Percentiles rank a stretch among this genome's conserved stretches.
phyloP scores from a whole-genome alignment of 805 yeast genomes.

The Kockiozyma suomiensis region DNA sequence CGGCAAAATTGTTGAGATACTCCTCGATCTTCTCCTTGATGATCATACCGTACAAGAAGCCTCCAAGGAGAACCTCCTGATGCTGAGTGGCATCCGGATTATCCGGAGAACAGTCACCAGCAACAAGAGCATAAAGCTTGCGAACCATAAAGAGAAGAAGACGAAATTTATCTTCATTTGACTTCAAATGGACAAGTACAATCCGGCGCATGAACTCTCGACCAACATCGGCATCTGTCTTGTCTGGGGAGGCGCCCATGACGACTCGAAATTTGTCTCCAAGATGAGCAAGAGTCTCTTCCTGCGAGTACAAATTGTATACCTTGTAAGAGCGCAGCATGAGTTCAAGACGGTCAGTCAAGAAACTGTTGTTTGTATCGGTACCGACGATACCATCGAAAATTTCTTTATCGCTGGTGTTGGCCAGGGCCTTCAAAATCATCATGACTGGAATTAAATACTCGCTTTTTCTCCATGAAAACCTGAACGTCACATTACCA shows the following conservation, averaged over 20 bases:
- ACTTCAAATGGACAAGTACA: slow-evolving; percentile 79
- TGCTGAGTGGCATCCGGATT: slow-evolving; percentile 99
- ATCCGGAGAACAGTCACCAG: slow-evolving; percentile 95
- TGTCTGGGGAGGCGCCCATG: slow-evolving; percentile 84
- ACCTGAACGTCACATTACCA: slow-evolving; percentile 95
- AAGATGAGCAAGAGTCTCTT: slow-evolving; percentile 88
- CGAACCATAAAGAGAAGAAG: slow-evolving; percentile 92
- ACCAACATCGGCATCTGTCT: slow-evolving; percentile 89
- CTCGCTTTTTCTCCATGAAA: slow-evolving; percentile 96
- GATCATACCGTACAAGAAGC: slow-evolving; percentile 95
- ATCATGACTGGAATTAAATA: slow-evolving; percentile 90
- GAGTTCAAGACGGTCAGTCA: slow-evolving; percentile 96
- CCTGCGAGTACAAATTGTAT: slow-evolving; percentile 73
- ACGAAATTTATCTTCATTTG: slow-evolving; percentile 78
- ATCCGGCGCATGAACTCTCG: slow-evolving; percentile 77
- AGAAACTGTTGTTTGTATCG: slow-evolving; percentile 82
- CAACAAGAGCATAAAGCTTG: slow-evolving; percentile 90
- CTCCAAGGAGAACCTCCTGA: slow-evolving; percentile 94
- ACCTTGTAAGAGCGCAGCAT: slow-evolving; percentile 84
- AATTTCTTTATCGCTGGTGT: slow-evolving; percentile 90
- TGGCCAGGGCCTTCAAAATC: slow-evolving; percentile 86
- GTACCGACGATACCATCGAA: slow-evolving; percentile 95
- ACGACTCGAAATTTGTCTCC: slow-evolving; percentile 97
- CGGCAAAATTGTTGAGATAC: slow-evolving; percentile 69
- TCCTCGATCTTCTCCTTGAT: slow-evolving; percentile 95